A percentile compares a stretch with the other conserved stretches of the same genome.
Evolutionary conservation across 257 asterid species (phyloP).

Genomic region (Solanum medicagineum): DNA sequence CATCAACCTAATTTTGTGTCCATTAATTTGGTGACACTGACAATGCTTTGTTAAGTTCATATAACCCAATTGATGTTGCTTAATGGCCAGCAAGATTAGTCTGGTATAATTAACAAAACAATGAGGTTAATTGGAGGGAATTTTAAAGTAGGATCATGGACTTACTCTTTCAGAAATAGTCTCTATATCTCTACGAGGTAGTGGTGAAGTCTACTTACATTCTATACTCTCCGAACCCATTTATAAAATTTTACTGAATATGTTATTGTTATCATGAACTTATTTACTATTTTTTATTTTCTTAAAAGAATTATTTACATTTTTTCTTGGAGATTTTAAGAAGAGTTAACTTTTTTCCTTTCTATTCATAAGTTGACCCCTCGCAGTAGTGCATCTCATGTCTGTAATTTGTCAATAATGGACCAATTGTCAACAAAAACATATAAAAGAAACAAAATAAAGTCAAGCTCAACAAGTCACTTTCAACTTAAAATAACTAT

Average conservation of each 20-base stretch:
- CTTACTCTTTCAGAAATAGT: neutral
- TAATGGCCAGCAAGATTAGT: neutral
- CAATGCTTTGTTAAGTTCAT: neutral
- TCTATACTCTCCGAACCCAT: too few relatives aligned
- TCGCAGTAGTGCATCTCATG: neutral
- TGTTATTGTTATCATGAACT: too few relatives aligned
- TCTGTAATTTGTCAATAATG: neutral
- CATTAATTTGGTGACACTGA: neutral
- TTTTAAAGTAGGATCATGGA: neutral
- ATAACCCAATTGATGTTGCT: neutral
- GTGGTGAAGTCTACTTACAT: too few relatives aligned
- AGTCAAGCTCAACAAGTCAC: neutral
- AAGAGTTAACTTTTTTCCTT: neutral
- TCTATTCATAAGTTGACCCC: neutral
- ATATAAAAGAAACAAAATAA: neutral
- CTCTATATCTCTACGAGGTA: too few relatives aligned
- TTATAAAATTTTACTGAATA: too few relatives aligned
- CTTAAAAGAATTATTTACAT: neutral
- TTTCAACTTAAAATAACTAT: neutral
- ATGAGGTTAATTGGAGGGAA: neutral
- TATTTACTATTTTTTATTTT: neutral
- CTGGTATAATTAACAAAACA: neutral
- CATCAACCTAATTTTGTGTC: neutral
- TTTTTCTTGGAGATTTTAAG: neutral
- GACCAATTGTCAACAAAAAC: neutral